Conservation (phyloP, 108 stramenopile genomes). For the Parmales sp. region DNA sequence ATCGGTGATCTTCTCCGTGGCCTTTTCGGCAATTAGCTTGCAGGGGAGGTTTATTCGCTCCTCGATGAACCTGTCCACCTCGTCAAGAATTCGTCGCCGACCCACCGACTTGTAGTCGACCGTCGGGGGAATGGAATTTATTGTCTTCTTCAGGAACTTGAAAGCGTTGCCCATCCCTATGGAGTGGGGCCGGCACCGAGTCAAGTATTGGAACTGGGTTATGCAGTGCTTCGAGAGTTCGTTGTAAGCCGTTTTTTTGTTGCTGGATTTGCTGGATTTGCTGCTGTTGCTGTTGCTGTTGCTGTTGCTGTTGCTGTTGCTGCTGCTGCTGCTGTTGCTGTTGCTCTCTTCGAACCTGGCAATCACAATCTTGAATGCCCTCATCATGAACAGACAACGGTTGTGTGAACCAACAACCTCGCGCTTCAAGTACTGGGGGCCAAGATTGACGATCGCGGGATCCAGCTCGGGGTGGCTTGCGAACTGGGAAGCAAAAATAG, state of each 20-base stretch:
- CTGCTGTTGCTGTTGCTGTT: slow-evolving; percentile 13
- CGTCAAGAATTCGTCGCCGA: slow-evolving; percentile 65
- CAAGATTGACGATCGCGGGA: slow-evolving; percentile 69
- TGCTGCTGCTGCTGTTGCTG: slow-evolving; percentile 31
- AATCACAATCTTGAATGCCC: slow-evolving; percentile 51
- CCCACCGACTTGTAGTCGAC: slow-evolving; percentile 57
- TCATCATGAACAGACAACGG: slow-evolving; percentile 81
- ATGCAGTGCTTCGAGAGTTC: slow-evolving; percentile 75
- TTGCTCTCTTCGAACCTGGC: slow-evolving; percentile 18
- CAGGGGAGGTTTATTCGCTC: slow-evolving; percentile 83
- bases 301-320: slow-evolving; percentile 26
- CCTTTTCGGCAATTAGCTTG: slow-evolving; percentile 71
- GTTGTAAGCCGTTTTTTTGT: slow-evolving; percentile 43
- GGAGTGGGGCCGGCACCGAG: slow-evolving; percentile 78
- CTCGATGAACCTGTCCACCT: slow-evolving; percentile 70
- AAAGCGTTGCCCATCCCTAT: slow-evolving; percentile 95
- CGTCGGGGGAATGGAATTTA: slow-evolving; percentile 69
- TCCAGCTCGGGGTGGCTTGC: slow-evolving; percentile 41
- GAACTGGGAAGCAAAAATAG: not conserved
- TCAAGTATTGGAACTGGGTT: slow-evolving; percentile 79
- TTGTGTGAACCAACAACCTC: slow-evolving; percentile 74
- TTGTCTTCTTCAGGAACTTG: slow-evolving; percentile 66
- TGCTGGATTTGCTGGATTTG: not conserved
- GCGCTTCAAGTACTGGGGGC: slow-evolving; percentile 66
- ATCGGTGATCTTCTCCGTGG: slow-evolving; percentile 63